Base-by-base conservation (phyloP, 306 rosid genomes). In the Prunus padus region DNA sequence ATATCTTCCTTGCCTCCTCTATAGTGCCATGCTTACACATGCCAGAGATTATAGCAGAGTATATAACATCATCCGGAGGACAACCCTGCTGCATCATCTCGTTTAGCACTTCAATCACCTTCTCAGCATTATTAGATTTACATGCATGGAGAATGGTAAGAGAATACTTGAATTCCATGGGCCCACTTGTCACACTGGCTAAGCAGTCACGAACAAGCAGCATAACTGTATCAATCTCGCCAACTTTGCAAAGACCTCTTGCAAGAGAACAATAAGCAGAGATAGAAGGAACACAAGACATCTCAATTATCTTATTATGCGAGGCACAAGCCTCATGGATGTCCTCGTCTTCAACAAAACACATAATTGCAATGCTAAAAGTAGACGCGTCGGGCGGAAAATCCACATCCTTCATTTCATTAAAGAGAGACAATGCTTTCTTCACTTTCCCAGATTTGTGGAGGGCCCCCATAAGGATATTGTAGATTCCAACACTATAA, bases 51-150 rank as follows among this genome's bases (percentile, higher is more conserved):
- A 94, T 66, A 11, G 93, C 87, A 72, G 87, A 86, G 83, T 42
- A 87, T 31, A 86, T 26, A 22, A 87, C 88, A 65, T 51, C 79
- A 54, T 66, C 79, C 23, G 75, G 91, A 76, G 77, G 83, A 77
- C 89, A 90, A 50, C 91, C 93, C 68, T 88, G 78, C 82, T 88
- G 88, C 79, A 90, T 83, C 95, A 94, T 88, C 88, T 92, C 96
- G 46, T 85, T 79, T 59, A 92, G 67, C 28, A 88, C 88, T 72
- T 71, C 88, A 50, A 86, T 79, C 72, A 94, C 92, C 83, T 79
- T 90, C 30, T 82, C 85, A 1, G 88, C 89, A 64, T 84, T 82
- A 55, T 86, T 80, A 2, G 87, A 84, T 77, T 86, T 90, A 49
- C 96, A 91, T 0, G 77, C 85, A 71, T 85, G 89, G 71, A 91